A percentile compares a stretch with the other conserved stretches of the same genome.
These are phyloP conservation scores for Boletus tylopilopsis DNA, from an alignment of 768 basidiomycete species.

Conservation along the genomic window DNA sequence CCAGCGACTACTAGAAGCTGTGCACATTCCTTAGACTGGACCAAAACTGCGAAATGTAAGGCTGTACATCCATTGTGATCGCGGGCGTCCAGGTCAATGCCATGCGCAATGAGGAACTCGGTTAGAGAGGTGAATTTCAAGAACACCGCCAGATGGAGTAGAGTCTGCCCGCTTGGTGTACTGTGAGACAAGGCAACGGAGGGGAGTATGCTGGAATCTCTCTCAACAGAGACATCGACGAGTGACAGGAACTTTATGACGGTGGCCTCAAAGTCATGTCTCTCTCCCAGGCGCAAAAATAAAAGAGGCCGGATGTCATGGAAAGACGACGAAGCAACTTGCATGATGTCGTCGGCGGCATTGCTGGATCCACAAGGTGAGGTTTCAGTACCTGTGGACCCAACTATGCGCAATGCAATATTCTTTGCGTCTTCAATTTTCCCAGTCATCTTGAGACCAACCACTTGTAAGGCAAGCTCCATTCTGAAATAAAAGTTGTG, in stretches of 20 bases:
- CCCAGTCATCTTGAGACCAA: constrained; percentile 95
- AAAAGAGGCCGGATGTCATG: constrained; percentile 57
- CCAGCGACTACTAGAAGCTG: constrained; percentile 70
- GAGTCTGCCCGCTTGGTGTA: constrained; percentile 73
- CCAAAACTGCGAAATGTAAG: constrained; percentile 78
- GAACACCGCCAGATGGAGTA: constrained; percentile 84
- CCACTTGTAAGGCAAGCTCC: constrained; percentile 93
- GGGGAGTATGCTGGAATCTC: constrained; percentile 38
- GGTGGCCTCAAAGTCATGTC: constrained; percentile 65
- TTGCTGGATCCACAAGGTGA: constrained; percentile 34
- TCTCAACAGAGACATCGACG: constrained; percentile 60
- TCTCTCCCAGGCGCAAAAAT: constrained; percentile 50
- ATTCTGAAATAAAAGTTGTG: constrained; percentile 50
- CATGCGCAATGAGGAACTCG: constrained; percentile 64
- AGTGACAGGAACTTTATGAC: constrained; percentile 80
- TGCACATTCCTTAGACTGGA: constrained; percentile 59
- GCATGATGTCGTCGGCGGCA: constrained; percentile 47
- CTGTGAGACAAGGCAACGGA: constrained; percentile 63
- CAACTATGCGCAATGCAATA: constrained; percentile 90
- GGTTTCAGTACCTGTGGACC: constrained; percentile 56
- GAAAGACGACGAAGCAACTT: constrained; percentile 42
- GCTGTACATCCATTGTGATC: constrained; percentile 92
- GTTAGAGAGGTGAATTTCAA: constrained; percentile 72
- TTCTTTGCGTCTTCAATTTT: constrained; percentile 92
- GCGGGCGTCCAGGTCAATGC: constrained; percentile 75